phyloP scores from a whole-genome alignment of 2,329 filamentous ascomycete species.

The Microsporum canis region DNA sequence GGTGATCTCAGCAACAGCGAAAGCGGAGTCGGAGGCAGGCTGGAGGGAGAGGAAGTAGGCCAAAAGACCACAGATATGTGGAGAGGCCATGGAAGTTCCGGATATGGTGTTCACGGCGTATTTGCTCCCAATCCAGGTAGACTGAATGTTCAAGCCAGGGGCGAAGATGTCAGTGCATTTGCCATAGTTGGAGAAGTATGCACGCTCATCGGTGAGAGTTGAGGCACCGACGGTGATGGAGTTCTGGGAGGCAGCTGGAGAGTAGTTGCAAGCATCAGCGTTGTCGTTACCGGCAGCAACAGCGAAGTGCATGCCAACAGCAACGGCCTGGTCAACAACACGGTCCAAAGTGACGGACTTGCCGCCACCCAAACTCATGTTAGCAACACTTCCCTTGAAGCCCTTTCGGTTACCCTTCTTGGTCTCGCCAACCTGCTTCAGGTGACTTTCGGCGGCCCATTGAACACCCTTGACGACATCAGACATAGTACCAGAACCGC shows the following conservation, averaged over 20 bases:
- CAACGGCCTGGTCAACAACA: constrained; percentile 86
- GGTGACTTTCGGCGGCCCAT: constrained; percentile 73
- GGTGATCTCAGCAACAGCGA: constrained; percentile 76
- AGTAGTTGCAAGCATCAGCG: constrained; percentile 98
- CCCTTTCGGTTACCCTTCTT: constrained; percentile 85
- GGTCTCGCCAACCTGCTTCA: constrained; percentile 60
- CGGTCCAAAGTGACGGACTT: constrained; percentile 86
- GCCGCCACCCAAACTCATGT: constrained; percentile 98
- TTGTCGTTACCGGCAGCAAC: constrained; percentile 99
- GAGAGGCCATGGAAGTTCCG: constrained; percentile 97
- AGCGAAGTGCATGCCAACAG: constrained; percentile 88
- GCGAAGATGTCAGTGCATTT: constrained; percentile 99
- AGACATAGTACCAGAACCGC: constrained; percentile 95
- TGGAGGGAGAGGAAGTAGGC: constrained; percentile 98
- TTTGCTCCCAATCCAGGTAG: constrained; percentile 96
- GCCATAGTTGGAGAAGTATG: constrained; percentile 99
- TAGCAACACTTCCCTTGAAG: constrained; percentile 98
- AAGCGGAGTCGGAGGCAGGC: constrained; percentile 79
- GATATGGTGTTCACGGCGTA: constrained; percentile 98
- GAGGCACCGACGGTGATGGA: constrained; percentile 95
- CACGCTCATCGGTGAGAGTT: constrained; percentile 84
- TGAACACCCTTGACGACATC: constrained; percentile 98
- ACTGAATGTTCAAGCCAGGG: constrained; percentile 90
- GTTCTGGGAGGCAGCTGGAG: constrained; percentile 79
- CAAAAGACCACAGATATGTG: constrained; percentile 88